Base-by-base conservation (phyloP, 2,329 filamentous ascomycete species). In the Sporothrix schenckii region DNA sequence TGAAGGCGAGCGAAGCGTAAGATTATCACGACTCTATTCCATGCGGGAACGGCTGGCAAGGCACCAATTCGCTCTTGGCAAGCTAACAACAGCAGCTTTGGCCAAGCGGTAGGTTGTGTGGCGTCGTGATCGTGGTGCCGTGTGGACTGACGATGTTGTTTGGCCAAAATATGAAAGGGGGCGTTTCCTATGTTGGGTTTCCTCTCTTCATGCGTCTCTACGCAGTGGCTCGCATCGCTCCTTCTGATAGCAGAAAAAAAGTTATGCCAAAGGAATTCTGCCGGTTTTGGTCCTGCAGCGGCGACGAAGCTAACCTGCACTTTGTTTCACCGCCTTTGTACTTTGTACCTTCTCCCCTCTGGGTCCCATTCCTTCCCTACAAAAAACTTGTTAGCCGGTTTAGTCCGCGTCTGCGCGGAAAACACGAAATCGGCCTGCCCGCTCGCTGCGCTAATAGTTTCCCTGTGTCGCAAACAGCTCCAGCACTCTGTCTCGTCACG, bases 341-440 rank as follows among this genome's bases (percentile, higher is more conserved):
- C 58, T 27, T 54, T 10, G 24, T 27, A 34, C 63, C 49, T 66
- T 54, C 49, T 30, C 49, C 24, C 24, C 34, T 6, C 7, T 34
- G 34, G 34, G 34, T 11, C 60, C 41, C 41, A 44, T 61, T 44
- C 34, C 34, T 19, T 41, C 16, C 14, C 21, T 44, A 30, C 11
- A 56, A 63, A 69, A 63, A 53, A 14, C 27, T 30, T 39, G 69
- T 50, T 67, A 70, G 66, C 73, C 73, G 73, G 72, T 71, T 73
- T 74, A 56, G 73, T 71, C 73, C 73, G 73, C 68, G 68, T 68
- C 53, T 61, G 63, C 68, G 68, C 67, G 70, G 68, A 72, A 72
- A 72, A 70, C 70, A 70, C 68, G 63, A 52, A 58, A 60, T 27
- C 52, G 49, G 49, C 49, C n/a, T n/a, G 44, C 34, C 27, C 54